Conservation (phyloP, 148 eudicot species). For the Pouteria glomerata region DNA sequence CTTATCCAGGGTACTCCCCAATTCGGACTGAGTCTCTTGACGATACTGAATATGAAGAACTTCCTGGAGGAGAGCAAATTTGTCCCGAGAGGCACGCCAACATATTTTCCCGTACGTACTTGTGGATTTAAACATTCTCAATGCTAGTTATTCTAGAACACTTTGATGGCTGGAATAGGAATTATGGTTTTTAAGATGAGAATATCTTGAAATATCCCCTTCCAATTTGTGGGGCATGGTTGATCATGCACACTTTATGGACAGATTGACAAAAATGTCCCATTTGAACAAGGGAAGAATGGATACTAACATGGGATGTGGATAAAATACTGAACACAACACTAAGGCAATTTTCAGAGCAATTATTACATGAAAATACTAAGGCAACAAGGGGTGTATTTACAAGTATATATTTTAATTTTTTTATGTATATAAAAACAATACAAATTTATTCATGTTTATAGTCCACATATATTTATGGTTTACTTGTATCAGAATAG, state of each 20-base stretch:
- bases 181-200: neutral
- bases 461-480: no score
- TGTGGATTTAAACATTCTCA: neutral
- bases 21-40: slow-evolving; percentile 49
- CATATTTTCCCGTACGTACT: slow-evolving; percentile 67
- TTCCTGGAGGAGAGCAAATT: slow-evolving; percentile 76
- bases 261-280: neutral
- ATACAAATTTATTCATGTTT: no score
- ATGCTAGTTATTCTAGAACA: neutral
- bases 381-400: no score
- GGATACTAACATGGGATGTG: no score
- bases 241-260: neutral
- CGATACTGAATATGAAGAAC: slow-evolving; percentile 73
- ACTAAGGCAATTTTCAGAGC: no score
- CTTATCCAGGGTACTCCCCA: slow-evolving; percentile 85
- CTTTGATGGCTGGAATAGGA: neutral
- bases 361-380: no score
- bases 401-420: no score
- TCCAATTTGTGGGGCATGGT: neutral
- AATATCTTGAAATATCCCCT: neutral
- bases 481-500: no score
- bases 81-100: slow-evolving; percentile 86
- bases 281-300: neutral
- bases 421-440: no score
- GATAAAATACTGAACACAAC: no score